Base-by-base conservation (phyloP, 192 early-diverging fungal genomes). In the Funneliformis geosporum region DNA sequence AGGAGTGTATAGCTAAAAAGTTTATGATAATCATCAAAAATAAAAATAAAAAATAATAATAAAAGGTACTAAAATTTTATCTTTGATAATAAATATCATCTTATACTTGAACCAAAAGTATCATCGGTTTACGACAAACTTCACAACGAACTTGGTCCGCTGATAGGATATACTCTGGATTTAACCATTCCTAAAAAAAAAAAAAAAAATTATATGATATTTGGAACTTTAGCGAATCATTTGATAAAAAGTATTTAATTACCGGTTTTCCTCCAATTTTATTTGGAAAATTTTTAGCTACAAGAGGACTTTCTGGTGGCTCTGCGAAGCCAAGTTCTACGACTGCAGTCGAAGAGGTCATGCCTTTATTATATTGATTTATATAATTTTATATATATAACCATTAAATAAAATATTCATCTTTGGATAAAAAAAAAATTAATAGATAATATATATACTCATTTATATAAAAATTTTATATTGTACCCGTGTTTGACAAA, bases 221-320 rank as follows among this genome's bases (percentile, higher is more conserved):
- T 33, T 33, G 33, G 2, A 33, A 33, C 33, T 33, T 33, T 33
- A 33, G 2, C 33, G 33, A 33, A 33, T 33, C 33, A 33, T 33
- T 33, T 33, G 33, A 33, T 33, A 33, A 75, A 75, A 60, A 50
- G 12, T 27, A 40, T 12, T 23, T 74, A 50, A 87, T 69, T 90
- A 94, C 93, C 33, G 96, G 95, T 42, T 86, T 82, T 25, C 96
- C 96, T 60, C 96, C 96, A 77, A 95, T 89, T 83, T 96, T 96
- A 87, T 91, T 95, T 21, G 94, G 94, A 80, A 96, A 95, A 23
- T 80, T 75, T 18, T 93, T 90, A 18, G 83, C 81, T 40, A 79
- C 82, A 76, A 93, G 87, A 50, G 88, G 91, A 14, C 79, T 85
- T 78, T 92, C 92, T 5, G 89, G 83, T 12, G 88, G 85, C 75